These are phyloP conservation scores for Chrysanthemum seticuspe DNA, from an alignment of 129 eudicot species.

Conservation along the genomic window DNA sequence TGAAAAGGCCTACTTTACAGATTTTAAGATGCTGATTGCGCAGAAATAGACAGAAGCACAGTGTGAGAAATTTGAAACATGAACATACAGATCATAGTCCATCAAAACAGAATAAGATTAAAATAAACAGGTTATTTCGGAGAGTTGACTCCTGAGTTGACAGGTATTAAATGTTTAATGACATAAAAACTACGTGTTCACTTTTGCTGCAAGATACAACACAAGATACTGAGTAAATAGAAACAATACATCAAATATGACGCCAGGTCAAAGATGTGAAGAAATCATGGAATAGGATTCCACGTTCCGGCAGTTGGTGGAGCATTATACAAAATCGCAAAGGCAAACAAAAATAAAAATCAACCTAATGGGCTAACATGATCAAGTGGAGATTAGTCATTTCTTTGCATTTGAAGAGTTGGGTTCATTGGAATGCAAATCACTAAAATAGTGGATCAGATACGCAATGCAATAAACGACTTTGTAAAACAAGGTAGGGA, in stretches of 20 bases:
- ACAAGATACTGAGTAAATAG: too few species aligned
- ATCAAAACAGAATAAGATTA: background rate
- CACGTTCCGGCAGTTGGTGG: background rate
- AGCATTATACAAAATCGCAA: background rate
- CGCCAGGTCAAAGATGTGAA: background rate
- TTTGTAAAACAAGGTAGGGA: background rate
- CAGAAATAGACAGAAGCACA: conserved; percentile 4
- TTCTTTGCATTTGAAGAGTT: background rate
- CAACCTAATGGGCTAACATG: conserved; percentile 8
- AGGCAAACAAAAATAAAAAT: background rate
- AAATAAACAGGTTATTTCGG: background rate
- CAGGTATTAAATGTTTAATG: background rate
- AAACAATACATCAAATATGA: background rate
- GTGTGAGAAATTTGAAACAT: background rate
- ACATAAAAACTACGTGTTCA: background rate
- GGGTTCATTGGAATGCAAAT: conserved; percentile 3
- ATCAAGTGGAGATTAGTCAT: background rate
- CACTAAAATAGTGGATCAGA: background rate
- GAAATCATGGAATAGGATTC: conserved; percentile 5
- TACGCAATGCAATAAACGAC: background rate
- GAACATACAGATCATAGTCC: background rate
- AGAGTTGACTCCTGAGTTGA: background rate
- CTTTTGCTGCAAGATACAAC: background rate
- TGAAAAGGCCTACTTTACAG: conserved; percentile 5
- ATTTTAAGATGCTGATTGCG: conserved; percentile 12